Conservation (phyloP, 2,329 filamentous ascomycete species). For the Cladophialophora carrionii region DNA sequence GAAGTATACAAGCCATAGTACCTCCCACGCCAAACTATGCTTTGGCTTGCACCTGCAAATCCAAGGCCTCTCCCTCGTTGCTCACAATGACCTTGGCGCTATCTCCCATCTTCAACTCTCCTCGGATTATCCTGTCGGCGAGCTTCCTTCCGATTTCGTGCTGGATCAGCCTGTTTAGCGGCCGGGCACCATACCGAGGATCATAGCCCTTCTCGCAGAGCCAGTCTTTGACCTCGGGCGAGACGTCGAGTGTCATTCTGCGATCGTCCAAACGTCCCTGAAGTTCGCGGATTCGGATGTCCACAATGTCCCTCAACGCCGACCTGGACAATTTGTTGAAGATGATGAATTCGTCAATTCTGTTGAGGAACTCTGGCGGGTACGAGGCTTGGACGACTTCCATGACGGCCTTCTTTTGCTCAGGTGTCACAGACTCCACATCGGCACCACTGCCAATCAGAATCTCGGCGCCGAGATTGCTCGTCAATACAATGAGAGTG, state of each 20-base stretch:
- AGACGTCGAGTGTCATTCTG: constrained; percentile 74
- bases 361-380: constrained; percentile 92
- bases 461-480: constrained; percentile 90
- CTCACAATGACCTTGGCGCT: constrained; percentile 63
- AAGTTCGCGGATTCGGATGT: constrained; percentile 84
- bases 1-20: background rate
- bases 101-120: constrained; percentile 75
- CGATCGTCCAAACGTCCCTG: constrained; percentile 82
- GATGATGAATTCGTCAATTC: constrained; percentile 94
- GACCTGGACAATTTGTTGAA: constrained; percentile 81
- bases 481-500: constrained; percentile 94
- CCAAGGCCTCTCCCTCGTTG: constrained; percentile 19
- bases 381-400: constrained; percentile 76
- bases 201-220: constrained; percentile 89
- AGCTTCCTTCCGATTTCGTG: constrained; percentile 87
- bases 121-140: constrained; percentile 89
- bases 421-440: constrained; percentile 70
- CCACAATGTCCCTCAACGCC: constrained; percentile 87
- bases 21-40: background rate
- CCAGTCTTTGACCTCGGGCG: constrained; percentile 76
- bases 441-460: constrained; percentile 71
- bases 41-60: constrained; percentile 11
- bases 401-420: constrained; percentile 80
- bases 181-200: constrained; percentile 85
- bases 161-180: constrained; percentile 85